Evolutionary conservation across 805 yeast genomes (phyloP).

Genomic region (Pichia kluyveri): DNA sequence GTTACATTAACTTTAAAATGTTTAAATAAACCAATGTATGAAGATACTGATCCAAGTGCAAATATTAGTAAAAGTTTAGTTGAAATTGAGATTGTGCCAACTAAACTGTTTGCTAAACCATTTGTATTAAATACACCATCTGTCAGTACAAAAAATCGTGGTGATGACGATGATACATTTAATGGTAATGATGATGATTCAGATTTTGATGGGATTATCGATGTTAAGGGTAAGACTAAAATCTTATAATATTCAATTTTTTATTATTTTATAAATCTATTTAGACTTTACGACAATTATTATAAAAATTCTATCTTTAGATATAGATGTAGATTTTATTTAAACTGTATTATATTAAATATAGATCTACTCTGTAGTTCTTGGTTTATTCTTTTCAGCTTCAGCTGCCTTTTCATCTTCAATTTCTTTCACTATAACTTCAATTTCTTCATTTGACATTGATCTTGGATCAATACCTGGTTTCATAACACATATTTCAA

Average conservation of each 20-base stretch:
- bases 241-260: not conserved
- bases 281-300: too few species aligned
- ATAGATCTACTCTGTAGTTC: constrained; percentile 15
- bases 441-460: constrained; percentile 64
- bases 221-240: constrained; percentile 23
- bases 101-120: constrained; percentile 9
- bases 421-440: constrained; percentile 65
- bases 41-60: constrained; percentile 19
- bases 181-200: constrained; percentile 11
- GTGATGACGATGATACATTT: constrained; percentile 2
- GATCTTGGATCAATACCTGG: constrained; percentile 53
- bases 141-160: not conserved
- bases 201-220: constrained; percentile 15
- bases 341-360: too few species aligned
- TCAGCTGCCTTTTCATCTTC: constrained; percentile 84
- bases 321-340: too few species aligned
- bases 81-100: constrained; percentile 22
- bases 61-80: constrained; percentile 17
- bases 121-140: constrained; percentile 22
- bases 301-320: too few species aligned
- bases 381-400: constrained; percentile 61
- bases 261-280: not conserved
- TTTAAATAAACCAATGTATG: constrained; percentile 13
- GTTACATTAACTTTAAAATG: constrained; percentile 17
- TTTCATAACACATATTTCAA: constrained; percentile 82